These are phyloP conservation scores for Eutrema japonicum DNA, from an alignment of 345 rosid genomes.

Conservation along the genomic window DNA sequence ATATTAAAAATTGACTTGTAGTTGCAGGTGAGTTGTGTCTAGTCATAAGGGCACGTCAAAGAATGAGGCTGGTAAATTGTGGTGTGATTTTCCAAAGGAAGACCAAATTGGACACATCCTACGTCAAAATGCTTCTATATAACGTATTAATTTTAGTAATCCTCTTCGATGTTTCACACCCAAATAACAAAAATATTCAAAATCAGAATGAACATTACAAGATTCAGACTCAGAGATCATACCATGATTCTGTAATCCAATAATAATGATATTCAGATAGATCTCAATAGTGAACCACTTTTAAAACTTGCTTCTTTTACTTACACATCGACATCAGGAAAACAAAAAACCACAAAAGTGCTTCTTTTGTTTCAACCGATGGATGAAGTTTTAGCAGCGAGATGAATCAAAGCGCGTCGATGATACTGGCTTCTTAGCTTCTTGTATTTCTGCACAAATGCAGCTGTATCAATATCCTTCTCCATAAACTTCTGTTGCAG, in stretches of 20 bases:
- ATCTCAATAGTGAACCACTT: background rate
- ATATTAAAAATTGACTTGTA: slow-evolving; percentile 27
- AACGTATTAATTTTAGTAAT: background rate
- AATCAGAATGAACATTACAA: background rate
- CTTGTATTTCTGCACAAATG: slow-evolving; percentile 79
- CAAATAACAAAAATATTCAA: slow-evolving; percentile 5
- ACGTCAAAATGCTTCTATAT: background rate
- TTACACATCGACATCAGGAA: background rate
- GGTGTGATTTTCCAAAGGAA: slow-evolving; percentile 18
- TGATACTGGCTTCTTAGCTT: slow-evolving; percentile 77
- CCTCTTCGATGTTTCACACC: too few species aligned
- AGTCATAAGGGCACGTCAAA: slow-evolving; percentile 29
- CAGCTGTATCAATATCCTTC: slow-evolving; percentile 62
- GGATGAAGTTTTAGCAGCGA: slow-evolving; percentile 71
- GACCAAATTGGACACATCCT: slow-evolving; percentile 4
- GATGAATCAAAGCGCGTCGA: slow-evolving; percentile 76
- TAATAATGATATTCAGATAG: background rate
- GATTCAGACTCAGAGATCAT: slow-evolving; percentile 14
- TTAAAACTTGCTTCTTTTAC: slow-evolving; percentile 7
- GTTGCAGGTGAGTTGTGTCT: slow-evolving; percentile 11
- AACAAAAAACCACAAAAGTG: background rate
- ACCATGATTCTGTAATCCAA: background rate
- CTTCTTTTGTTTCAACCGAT: slow-evolving; percentile 20
- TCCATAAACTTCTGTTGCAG: slow-evolving; percentile 70
- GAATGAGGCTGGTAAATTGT: slow-evolving; percentile 12